A percentile compares a stretch with the other conserved stretches of the same genome.
phyloP scores from a whole-genome alignment of 257 asterid genomes.

The Penstemon eatonii region DNA sequence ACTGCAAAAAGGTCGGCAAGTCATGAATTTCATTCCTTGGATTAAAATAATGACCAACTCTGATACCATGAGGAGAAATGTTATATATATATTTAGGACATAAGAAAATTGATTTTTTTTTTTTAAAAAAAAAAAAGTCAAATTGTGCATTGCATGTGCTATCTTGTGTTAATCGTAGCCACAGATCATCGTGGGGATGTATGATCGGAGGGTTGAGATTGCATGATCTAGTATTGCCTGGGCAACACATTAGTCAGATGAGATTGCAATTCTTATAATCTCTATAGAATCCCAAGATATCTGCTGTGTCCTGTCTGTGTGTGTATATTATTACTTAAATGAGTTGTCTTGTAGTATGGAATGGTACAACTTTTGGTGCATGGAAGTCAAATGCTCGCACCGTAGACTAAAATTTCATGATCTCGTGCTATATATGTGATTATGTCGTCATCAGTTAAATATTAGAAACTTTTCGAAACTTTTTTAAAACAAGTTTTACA shows the following conservation, averaged over 20 bases:
- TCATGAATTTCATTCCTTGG: background rate
- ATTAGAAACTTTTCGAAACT: too few species aligned
- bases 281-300: conserved; percentile 67
- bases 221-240: conserved; percentile 25
- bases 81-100: background rate
- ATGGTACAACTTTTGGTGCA: conserved; percentile 18
- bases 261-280: conserved; percentile 25
- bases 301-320: too few species aligned
- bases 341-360: conserved; percentile 24
- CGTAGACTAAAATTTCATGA: background rate
- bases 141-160: conserved; percentile 48
- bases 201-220: conserved; percentile 26
- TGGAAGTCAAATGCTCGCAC: conserved; percentile 37
- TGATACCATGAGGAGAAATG: background rate
- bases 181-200: conserved; percentile 31
- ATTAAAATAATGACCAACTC: conserved; percentile 5
- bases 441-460: too few species aligned
- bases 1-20: conserved; percentile 22
- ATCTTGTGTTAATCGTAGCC: conserved; percentile 14
- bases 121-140: background rate
- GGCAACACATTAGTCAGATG: conserved; percentile 45
- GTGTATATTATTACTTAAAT: conserved; percentile 27
- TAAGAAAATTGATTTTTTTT: background rate
- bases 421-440: background rate
- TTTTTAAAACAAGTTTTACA: background rate